A percentile compares a stretch with the other conserved stretches of the same genome.
Evolutionary conservation across 306 rosid species (phyloP).

Genomic region (Medicago truncatula): MtrunA17r5.0-ANR NC_053042.1:4479501-4480000

Average conservation of each 20-base stretch:
- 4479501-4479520: no score
- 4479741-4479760: neutral
- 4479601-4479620: neutral
- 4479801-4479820: neutral
- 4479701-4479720: neutral
- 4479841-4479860: neutral
- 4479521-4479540: neutral
- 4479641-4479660: neutral
- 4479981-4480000: neutral
- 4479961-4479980: constrained; percentile 19
- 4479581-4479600: neutral
- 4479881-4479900: neutral
- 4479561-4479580: neutral
- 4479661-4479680: neutral
- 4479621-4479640: neutral
- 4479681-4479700: neutral
- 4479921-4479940: neutral
- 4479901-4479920: neutral
- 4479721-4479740: neutral
- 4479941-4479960: neutral
- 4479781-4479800: neutral
- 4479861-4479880: neutral
- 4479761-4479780: neutral
- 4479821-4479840: neutral
- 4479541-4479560: neutral